phyloP scores from a whole-genome alignment of 2,329 filamentous ascomycete species.

The Ophiostoma ulmi region DNA sequence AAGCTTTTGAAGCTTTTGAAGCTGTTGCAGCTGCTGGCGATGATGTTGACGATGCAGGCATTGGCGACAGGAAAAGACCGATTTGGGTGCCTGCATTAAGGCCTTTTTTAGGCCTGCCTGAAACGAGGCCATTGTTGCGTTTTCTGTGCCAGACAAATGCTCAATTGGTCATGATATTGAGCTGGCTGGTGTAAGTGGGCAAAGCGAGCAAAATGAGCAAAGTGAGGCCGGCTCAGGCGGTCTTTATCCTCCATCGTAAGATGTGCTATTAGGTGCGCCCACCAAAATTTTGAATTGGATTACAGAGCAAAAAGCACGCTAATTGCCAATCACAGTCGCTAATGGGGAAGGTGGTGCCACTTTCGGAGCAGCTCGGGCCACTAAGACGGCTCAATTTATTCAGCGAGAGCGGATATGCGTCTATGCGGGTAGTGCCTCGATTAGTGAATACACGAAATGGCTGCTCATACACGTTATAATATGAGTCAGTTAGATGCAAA shows the following conservation, averaged over 20 bases:
- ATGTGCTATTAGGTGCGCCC: conserved; percentile 10
- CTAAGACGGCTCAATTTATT: conserved; percentile 24
- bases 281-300: conserved; percentile 11
- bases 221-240: background rate
- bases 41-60: conserved; percentile 37
- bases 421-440: conserved; percentile 2
- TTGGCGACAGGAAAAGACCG: conserved; percentile 47
- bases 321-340: background rate
- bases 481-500: background rate
- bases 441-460: background rate
- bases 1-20: conserved; percentile 5
- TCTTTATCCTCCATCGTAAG: conserved; percentile 19
- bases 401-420: conserved; percentile 20
- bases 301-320: background rate
- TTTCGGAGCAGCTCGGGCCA: conserved; percentile 18
- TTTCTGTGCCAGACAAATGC: background rate
- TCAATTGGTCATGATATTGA: background rate
- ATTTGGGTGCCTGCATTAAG: conserved; percentile 29
- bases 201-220: background rate
- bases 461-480: background rate
- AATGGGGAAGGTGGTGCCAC: conserved; percentile 12
- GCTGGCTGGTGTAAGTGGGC: background rate
- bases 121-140: conserved; percentile 31
- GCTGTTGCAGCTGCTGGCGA: background rate
- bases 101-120: conserved; percentile 32